Percentiles rank a stretch among this genome's conserved stretches.
phyloP scores from a whole-genome alignment of 2,329 filamentous ascomycete genomes.

The Alternaria longipes region DNA sequence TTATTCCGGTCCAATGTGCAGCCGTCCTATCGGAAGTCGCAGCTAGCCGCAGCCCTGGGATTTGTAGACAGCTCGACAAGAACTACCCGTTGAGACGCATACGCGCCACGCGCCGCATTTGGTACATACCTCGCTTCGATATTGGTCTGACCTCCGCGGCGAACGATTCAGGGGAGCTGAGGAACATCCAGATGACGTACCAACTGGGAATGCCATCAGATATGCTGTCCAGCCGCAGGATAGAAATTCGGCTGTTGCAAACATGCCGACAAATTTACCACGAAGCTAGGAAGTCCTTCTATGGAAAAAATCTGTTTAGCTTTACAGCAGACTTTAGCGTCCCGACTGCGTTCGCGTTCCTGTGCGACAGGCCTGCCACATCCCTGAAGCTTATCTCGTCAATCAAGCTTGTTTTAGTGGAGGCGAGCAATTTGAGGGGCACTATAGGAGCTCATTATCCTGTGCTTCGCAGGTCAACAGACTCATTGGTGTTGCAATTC shows the following conservation, averaged over 20 bases:
- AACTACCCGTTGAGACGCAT: conserved; percentile 18
- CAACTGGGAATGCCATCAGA: conserved; percentile 20
- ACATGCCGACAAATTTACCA: conserved; percentile 33
- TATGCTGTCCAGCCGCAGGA: neutral
- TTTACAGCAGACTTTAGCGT: conserved; percentile 32
- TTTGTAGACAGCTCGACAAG: conserved; percentile 13
- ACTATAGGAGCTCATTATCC: conserved; percentile 26
- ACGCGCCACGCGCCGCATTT: conserved; percentile 23
- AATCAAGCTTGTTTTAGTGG: conserved; percentile 28
- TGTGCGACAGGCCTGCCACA: conserved; percentile 29
- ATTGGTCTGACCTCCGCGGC: conserved; percentile 18
- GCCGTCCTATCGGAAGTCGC: conserved; percentile 8
- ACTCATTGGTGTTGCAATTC: conserved; percentile 28
- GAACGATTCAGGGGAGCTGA: conserved; percentile 14
- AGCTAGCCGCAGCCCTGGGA: conserved; percentile 10
- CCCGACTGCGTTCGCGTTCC: conserved; percentile 35
- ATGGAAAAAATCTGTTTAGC: conserved; percentile 34
- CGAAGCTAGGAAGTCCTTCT: conserved; percentile 35
- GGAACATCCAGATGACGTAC: conserved; percentile 32
- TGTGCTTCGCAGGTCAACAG: conserved; percentile 23
- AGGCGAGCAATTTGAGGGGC: conserved; percentile 30
- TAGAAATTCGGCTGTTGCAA: conserved; percentile 24
- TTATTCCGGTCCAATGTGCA: conserved; percentile 28
- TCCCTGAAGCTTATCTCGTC: conserved; percentile 26
- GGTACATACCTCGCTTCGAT: conserved; percentile 29